These are phyloP conservation scores for Septoria linicola DNA, from an alignment of 2,329 filamentous ascomycete genomes.

Conservation along the genomic window DNA sequence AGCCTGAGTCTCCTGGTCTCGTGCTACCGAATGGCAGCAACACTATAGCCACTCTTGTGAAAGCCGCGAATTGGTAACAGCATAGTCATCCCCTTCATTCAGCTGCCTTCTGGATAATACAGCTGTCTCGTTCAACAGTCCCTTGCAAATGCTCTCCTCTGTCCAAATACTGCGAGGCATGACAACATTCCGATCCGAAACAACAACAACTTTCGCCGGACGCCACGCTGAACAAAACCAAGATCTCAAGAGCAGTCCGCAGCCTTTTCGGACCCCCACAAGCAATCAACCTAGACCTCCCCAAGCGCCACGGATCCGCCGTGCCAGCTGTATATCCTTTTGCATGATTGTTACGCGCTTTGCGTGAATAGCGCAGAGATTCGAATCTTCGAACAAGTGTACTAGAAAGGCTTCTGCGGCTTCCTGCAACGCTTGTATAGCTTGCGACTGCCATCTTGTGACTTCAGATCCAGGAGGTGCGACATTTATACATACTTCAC, in stretches of 20 bases:
- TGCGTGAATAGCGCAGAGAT: slow-evolving; percentile 97
- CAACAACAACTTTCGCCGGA: slow-evolving; percentile 26
- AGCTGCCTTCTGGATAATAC: too few relatives aligned
- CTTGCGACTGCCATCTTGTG: slow-evolving; percentile 96
- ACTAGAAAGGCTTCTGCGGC: slow-evolving; percentile 98
- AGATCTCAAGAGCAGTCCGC: slow-evolving; percentile 7
- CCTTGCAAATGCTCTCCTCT: not conserved
- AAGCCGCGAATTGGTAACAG: too few relatives aligned
- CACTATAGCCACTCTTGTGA: too few relatives aligned
- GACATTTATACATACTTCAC: slow-evolving; percentile 95
- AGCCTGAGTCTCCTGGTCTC: too few relatives aligned
- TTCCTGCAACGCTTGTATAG: slow-evolving; percentile 96
- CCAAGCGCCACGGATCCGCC: slow-evolving; percentile 80
- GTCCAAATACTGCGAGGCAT: slow-evolving; percentile 16
- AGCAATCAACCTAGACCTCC: slow-evolving; percentile 34
- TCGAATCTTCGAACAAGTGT: slow-evolving; percentile 97
- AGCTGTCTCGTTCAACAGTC: too few relatives aligned
- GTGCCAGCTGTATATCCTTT: slow-evolving; percentile 96
- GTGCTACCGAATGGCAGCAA: too few relatives aligned
- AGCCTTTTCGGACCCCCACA: not conserved
- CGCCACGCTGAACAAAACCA: slow-evolving; percentile 28
- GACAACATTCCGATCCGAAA: slow-evolving; percentile 8
- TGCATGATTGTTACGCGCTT: slow-evolving; percentile 98
- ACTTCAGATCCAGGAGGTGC: slow-evolving; percentile 65
- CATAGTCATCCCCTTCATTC: too few relatives aligned